Percentiles rank a stretch among this genome's conserved stretches.
These are phyloP conservation scores for Pilobolus umbonatus DNA, from an alignment of 192 early-diverging fungal genomes.

Conservation along the genomic window DNA sequence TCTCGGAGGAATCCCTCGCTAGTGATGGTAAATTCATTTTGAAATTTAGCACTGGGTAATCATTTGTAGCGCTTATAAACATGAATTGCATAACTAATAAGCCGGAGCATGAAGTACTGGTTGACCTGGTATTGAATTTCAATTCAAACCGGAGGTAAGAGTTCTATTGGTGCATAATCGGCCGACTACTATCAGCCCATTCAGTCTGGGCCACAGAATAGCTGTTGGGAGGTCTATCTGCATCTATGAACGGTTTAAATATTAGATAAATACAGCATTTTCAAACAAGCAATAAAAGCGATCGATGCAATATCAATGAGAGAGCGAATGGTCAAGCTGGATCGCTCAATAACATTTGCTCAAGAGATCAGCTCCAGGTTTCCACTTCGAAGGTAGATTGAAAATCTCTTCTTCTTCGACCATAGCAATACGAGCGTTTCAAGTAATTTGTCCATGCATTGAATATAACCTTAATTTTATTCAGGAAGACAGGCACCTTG, in stretches of 20 bases:
- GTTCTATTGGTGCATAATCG: background rate
- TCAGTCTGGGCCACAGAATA: background rate
- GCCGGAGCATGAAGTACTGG: slow-evolving; percentile 5
- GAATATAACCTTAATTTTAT: too few relatives aligned
- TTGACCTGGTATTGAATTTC: slow-evolving; percentile 8
- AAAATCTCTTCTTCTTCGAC: background rate
- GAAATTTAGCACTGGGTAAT: background rate
- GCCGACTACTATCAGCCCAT: slow-evolving; percentile 10
- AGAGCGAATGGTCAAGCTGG: background rate
- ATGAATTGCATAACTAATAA: slow-evolving; percentile 2
- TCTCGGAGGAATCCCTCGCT: background rate
- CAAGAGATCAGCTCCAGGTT: slow-evolving; percentile 5
- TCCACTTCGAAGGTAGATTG: slow-evolving; percentile 6
- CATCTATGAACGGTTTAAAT: slow-evolving; percentile 3
- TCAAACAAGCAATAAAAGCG: background rate
- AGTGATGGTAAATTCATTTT: slow-evolving; percentile 9
- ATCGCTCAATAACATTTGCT: slow-evolving; percentile 10
- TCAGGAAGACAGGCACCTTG: too few relatives aligned
- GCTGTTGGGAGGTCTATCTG: slow-evolving; percentile 2
- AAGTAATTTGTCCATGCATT: too few relatives aligned
- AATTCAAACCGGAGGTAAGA: slow-evolving; percentile 9
- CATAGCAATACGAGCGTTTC: background rate
- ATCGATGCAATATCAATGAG: slow-evolving; percentile 3
- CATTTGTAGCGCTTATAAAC: background rate
- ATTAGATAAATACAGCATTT: slow-evolving; percentile 9